Percentiles rank a stretch among this genome's conserved stretches.
These are phyloP conservation scores for Solanum habrochaites DNA, from an alignment of 257 asterid species.

Conservation along the genomic window DNA sequence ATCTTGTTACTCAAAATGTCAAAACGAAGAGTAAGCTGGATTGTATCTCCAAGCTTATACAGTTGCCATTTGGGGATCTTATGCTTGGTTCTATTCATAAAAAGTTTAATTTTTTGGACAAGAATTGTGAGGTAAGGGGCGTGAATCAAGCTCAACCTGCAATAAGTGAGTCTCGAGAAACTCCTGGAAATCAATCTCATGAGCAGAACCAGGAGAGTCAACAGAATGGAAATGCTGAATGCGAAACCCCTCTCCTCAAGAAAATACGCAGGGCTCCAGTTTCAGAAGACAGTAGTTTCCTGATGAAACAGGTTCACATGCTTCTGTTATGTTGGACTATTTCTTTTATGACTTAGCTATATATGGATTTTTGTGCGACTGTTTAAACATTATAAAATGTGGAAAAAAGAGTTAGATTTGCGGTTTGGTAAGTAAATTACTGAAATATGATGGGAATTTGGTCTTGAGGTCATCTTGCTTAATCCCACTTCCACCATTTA, in stretches of 20 bases:
- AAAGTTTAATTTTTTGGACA: conserved; percentile 34
- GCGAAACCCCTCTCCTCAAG: conserved; percentile 50
- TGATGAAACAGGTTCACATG: conserved; percentile 68
- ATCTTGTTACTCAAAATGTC: conserved; percentile 64
- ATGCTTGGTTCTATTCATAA: conserved; percentile 49
- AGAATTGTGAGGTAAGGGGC: conserved; percentile 18
- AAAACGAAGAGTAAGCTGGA: conserved; percentile 74
- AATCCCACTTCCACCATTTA: background rate
- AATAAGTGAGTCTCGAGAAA: conserved; percentile 24
- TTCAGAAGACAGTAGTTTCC: conserved; percentile 39
- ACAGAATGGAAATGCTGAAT: conserved; percentile 33
- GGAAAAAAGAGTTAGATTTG: background rate
- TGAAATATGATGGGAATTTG: background rate
- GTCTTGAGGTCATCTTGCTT: background rate
- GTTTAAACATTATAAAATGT: background rate
- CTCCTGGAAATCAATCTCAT: conserved; percentile 8
- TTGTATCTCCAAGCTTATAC: conserved; percentile 82
- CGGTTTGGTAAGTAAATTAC: background rate
- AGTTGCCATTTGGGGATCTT: conserved; percentile 84
- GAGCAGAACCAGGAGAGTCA: conserved; percentile 25
- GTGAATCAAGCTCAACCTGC: conserved; percentile 19
- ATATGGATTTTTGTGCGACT: background rate
- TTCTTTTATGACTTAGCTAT: background rate
- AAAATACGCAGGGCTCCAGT: conserved; percentile 35
- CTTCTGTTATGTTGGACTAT: background rate